These are phyloP conservation scores for Warburgia ugandensis DNA, from an alignment of 164 flowering plant species.

Conservation along the genomic window DNA sequence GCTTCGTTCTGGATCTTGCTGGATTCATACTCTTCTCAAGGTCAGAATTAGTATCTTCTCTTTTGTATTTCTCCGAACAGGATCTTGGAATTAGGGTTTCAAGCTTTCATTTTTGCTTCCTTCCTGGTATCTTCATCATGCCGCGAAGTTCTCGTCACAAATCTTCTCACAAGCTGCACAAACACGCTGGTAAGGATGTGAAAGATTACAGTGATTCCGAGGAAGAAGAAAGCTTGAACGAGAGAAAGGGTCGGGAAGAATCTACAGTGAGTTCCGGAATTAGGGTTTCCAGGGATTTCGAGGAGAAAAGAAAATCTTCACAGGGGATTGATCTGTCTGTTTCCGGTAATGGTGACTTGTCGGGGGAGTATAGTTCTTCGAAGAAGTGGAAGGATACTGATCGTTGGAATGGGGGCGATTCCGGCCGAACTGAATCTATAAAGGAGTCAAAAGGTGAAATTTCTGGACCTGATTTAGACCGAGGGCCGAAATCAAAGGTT, in stretches of 20 bases:
- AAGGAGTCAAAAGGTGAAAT: conserved; percentile 18
- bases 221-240: conserved; percentile 17
- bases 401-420: conserved; percentile 32
- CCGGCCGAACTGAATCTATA: conserved; percentile 13
- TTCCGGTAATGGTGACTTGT: conserved; percentile 14
- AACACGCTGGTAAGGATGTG: conserved; percentile 35
- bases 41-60: no score
- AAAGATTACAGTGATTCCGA: conserved; percentile 30
- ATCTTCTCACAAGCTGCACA: conserved; percentile 51
- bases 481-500: conserved; percentile 18
- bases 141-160: conserved; percentile 62
- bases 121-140: conserved; percentile 42
- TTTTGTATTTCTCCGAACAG: no score
- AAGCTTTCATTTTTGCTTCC: no score
- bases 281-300: conserved; percentile 26
- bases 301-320: conserved; percentile 19
- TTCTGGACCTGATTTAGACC: conserved; percentile 21
- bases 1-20: no score
- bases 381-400: conserved; percentile 26
- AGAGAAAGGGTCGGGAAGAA: conserved; percentile 16
- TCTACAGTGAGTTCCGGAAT: conserved; percentile 1
- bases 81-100: no score
- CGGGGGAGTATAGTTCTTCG: conserved; percentile 14
- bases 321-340: conserved; percentile 13
- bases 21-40: no score